Base-by-base conservation (phyloP, 2,329 filamentous ascomycete species). In the Arachnomyces sp. region DNA sequence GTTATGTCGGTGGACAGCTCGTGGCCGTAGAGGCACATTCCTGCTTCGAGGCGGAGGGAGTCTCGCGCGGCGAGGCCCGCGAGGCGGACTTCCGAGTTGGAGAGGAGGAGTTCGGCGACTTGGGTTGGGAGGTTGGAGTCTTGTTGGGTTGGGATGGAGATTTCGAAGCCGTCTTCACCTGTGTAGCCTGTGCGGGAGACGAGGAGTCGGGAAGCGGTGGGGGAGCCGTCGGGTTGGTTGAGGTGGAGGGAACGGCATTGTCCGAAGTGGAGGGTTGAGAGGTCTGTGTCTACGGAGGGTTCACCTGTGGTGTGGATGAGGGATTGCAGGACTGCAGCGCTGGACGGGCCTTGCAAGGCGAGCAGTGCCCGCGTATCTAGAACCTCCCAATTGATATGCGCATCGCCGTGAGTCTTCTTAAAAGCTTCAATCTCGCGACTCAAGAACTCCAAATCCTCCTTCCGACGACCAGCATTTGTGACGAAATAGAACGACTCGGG, bases 21-120 rank as follows among this genome's bases (percentile, higher is more conserved):
- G 66, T 96, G 87, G n/a, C 92, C 92, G 67, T 98, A 98, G n/a
- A 98, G 75, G 64, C 92, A 98, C 90, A 98, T 94, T 45, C 92
- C 92, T 0, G 92, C 92, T 68, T 98, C 92, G 20, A 98, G 79
- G 34, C 92, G 81, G 44, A 98, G 77, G 46, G 84, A 93, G 64
- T 98, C 92, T 48, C 92, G 79, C 2, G 92, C 87, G 7, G 89
- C 92, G 0, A 98, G 76, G 2, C 92, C 92, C 2, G 90, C 88
- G 34, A 94, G 76, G 55, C 83, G 82, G 12, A 94, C 70, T 17
- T 81, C 81, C 1, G 71, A 70, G 25, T 75, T 68, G 31, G 72
- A 61, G 34, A 94, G 74, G 16, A 94, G 72, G 16, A 78, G 70
- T 59, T 88, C 73, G 4, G 84, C 81, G 31, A 89, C 73, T 28